A percentile compares a stretch with the other conserved stretches of the same genome.
Conservation (phyloP, 441 rosid species). For the Croton laevigatus region DNA sequence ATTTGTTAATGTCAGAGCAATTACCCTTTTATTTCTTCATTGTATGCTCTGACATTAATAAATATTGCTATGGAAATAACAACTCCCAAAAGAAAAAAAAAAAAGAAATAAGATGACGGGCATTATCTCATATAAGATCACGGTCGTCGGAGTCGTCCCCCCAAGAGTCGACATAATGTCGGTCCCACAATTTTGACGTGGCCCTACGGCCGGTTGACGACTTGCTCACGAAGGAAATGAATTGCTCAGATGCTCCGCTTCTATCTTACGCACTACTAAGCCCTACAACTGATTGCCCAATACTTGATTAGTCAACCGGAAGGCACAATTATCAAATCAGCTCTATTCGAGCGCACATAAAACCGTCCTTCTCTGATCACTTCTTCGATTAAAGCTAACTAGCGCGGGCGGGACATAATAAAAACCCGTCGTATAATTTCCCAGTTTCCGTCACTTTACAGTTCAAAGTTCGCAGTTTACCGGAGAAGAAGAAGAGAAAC, state of each 20-base stretch:
- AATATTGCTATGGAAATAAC: too few relatives aligned
- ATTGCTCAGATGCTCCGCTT: not conserved
- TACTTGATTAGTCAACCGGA: not conserved
- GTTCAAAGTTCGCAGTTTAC: too few relatives aligned
- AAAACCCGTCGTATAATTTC: not conserved
- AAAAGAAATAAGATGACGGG: not conserved
- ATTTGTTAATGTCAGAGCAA: too few relatives aligned
- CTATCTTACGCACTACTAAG: not conserved
- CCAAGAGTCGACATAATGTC: not conserved
- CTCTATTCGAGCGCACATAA: not conserved
- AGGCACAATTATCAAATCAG: not conserved
- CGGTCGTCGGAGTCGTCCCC: not conserved
- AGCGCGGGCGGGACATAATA: not conserved
- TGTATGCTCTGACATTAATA: too few relatives aligned
- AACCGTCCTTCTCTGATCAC: not conserved
- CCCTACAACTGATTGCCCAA: not conserved
- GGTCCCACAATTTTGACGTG: conserved; percentile 1
- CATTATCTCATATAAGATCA: not conserved
- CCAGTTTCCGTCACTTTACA: not conserved
- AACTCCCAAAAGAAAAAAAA: too few relatives aligned
- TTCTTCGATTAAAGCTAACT: not conserved
- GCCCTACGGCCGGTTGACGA: conserved; percentile 6
- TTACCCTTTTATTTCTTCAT: too few relatives aligned
- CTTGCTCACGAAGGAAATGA: conserved; percentile 7
- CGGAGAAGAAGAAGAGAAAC: not conserved